Base-by-base conservation (phyloP, 2,329 filamentous ascomycete species). In the Cladosporium sp. region DNA sequence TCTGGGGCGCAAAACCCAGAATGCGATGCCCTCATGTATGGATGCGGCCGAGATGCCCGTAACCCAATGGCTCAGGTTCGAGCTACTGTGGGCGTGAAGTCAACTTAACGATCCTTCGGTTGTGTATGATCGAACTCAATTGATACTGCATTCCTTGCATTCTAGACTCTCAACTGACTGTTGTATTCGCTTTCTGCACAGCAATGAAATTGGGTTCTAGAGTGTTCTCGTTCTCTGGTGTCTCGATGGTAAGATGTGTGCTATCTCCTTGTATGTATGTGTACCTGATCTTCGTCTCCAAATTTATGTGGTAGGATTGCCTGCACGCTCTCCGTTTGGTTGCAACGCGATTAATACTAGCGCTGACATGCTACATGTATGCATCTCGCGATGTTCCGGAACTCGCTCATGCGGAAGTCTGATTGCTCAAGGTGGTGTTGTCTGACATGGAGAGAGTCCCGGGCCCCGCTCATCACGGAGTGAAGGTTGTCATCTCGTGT, bases 61-160 rank as follows among this genome's bases (percentile, higher is more conserved):
- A n/a, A 55, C 26, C 52, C 52, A 33, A 55, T 55, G 52, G 52
- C 52, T 55, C 52, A 10, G 14, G 2, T 40, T 46, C 5, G 37
- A 40, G 56, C 56, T 59, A 59, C 56, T 59, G 56, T 59, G 28
- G 35, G 35, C 16, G 37, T 59, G 37, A 59, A 59, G 56, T 28
- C 35, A 59, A 59, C 56, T 28, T 46, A 11, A 55, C 14, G 52
- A 55, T 55, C 52, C 52, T 55, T 55, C 52, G 52, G 2, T 31
- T 31, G 52, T 31, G 28, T 11, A 21, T 21, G 52, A 31, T 31
- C 11, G 49, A 55, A 55, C 52, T 55, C 52, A 55, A 33, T 55
- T 44, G 40, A 21, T 46, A 46, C 40, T 5, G 40, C 40, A 46
- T 46, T 3, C 40, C 18, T 10, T 16, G 8, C 7, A 12, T n/a